Evolutionary conservation across 2,329 filamentous ascomycete species (phyloP).

Genomic region (Didymella exigua): DNA sequence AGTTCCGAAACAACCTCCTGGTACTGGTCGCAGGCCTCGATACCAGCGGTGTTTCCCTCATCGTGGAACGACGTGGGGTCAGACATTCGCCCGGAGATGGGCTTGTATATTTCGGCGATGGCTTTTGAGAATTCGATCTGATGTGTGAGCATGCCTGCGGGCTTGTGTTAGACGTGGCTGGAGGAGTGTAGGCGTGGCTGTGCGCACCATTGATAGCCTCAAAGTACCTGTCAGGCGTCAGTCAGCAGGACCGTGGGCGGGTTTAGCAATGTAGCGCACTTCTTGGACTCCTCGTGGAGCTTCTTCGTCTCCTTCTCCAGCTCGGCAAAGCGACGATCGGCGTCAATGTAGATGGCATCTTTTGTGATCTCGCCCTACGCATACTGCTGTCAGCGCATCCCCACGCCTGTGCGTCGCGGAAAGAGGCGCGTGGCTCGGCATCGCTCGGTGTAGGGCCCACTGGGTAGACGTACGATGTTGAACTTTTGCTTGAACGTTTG

Average conservation of each 20-base stretch:
- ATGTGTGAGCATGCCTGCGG: conserved; percentile 82
- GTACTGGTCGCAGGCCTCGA: conserved; percentile 95
- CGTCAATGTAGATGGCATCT: conserved; percentile 91
- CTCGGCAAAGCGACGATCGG: conserved; percentile 91
- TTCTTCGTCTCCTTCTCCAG: conserved; percentile 95
- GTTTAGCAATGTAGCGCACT: conserved; percentile 51
- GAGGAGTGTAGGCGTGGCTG: neutral
- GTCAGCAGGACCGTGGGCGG: conserved; percentile 3
- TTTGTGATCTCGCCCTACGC: conserved; percentile 83
- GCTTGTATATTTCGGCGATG: conserved; percentile 96
- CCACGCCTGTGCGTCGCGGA: conserved; percentile 23
- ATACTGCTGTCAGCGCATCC: conserved; percentile 27
- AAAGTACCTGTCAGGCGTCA: conserved; percentile 68
- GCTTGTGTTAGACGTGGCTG: conserved; percentile 15
- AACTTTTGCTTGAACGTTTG: conserved; percentile 91
- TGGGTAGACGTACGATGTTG: conserved; percentile 68
- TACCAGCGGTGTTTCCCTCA: conserved; percentile 90
- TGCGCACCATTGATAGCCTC: conserved; percentile 84
- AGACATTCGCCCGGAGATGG: conserved; percentile 93
- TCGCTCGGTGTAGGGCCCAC: neutral
- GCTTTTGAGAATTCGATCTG: conserved; percentile 98
- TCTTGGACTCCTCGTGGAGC: conserved; percentile 94
- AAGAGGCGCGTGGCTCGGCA: conserved; percentile 21
- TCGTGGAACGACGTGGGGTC: conserved; percentile 83
- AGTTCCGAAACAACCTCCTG: conserved; percentile 88